Evolutionary conservation across 2,329 filamentous ascomycete species (phyloP), one percentile per base, ranked within the genome.

Genomic region (Aureobasidium namibiae): DNA sequence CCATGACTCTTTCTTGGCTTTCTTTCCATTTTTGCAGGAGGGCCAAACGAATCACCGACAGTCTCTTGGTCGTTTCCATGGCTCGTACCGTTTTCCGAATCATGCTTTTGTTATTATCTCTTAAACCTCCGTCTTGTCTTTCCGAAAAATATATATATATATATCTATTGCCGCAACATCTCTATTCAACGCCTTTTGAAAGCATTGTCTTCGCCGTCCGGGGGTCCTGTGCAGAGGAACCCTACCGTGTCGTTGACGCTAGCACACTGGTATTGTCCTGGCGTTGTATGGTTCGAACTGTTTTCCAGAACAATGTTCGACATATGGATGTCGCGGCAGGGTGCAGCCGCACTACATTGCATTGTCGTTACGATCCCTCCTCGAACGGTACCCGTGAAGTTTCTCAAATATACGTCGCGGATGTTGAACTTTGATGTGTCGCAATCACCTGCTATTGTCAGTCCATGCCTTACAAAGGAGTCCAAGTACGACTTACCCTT

Each of bases 351-450:
- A 29, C 66, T 68, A 56, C 69, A 70, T 41, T 69, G 68, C 46
- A 69, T 54, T n/a, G 60, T 64, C 4, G 64, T 65, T 2, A 68
- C 61, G 2, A 65, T 61, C 7, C 60, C 57, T 10, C 48, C 61
- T 9, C 58, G 61, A 4, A 65, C 61, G 2, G 67, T 74, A 3
- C 73, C 73, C 16, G 60, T 63, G 42, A 67, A 46, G 16, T 67
- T 64, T 6, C 60, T 56, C 23, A 70, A 62, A 1, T n/a, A 59
- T 1, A 75, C 53, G 46, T 73, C 66, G 4, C 62, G 62, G 16
- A 77, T 65, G 48, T 76, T 68, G 60, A 77, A 78, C 39, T 71
- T 63, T 0, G 69, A 61, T 9, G 65, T 67, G 44, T 68, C 64
- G 61, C 68, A 70, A 29, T 66, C 61, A 23, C 63, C 63, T 46